Conservation (phyloP, 345 rosid genomes). For the Psidium friedrichsthalianum region DNA sequence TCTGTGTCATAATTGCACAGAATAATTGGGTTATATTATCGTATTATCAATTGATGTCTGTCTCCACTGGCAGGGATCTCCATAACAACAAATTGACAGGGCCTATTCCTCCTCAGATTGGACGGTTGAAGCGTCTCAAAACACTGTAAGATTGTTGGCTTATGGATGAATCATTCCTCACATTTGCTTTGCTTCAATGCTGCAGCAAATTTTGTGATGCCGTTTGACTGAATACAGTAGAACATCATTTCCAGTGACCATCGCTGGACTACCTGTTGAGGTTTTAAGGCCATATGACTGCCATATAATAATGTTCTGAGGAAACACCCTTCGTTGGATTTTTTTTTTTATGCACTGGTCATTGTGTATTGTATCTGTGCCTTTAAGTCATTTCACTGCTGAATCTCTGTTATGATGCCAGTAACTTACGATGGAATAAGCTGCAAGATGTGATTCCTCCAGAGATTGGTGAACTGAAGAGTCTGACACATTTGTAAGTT, state of each 20-base stretch:
- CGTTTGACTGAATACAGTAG: neutral
- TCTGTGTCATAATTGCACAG: neutral
- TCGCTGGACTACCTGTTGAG: neutral
- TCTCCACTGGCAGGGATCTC: slow-evolving; percentile 45
- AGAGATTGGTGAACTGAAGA: slow-evolving; percentile 84
- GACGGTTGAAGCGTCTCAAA: slow-evolving; percentile 71
- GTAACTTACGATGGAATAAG: slow-evolving; percentile 93
- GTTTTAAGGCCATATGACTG: neutral
- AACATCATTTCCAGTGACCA: neutral
- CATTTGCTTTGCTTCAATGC: neutral
- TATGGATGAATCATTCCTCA: neutral
- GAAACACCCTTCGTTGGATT: neutral
- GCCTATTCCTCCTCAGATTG: slow-evolving; percentile 95
- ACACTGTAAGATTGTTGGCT: slow-evolving; percentile 46
- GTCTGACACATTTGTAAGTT: slow-evolving; percentile 80
- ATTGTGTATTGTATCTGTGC: neutral
- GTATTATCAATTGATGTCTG: neutral
- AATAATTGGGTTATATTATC: neutral
- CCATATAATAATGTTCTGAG: neutral
- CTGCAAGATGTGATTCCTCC: slow-evolving; percentile 88
- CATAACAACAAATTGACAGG: slow-evolving; percentile 88
- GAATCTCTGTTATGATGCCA: slow-evolving; percentile 8
- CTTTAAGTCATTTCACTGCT: neutral
- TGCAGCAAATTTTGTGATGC: neutral
- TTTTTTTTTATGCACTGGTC: neutral